These are phyloP conservation scores for Beauveria sp. DNA, from an alignment of 2,329 filamentous ascomycete species.

Conservation along the genomic window DNA sequence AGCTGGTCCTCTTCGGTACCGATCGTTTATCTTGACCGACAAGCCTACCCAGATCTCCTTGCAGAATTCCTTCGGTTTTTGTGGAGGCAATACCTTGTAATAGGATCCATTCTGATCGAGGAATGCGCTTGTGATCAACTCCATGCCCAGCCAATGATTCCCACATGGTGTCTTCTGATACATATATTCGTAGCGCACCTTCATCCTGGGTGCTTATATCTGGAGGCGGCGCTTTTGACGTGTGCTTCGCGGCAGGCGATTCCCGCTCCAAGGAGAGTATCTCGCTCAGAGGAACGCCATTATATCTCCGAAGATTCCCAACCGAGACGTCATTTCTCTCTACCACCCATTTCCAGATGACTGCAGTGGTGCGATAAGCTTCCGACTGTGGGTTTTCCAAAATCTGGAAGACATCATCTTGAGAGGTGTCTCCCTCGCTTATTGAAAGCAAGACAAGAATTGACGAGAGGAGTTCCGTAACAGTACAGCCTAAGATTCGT, in stretches of 20 bases:
- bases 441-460: constrained; percentile 18
- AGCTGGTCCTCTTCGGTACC: constrained; percentile 53
- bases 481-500: constrained; percentile 21
- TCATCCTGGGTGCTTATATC: background rate
- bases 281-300: constrained; percentile 31
- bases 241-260: background rate
- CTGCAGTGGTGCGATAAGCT: constrained; percentile 21
- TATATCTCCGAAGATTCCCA: constrained; percentile 24
- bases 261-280: constrained; percentile 18
- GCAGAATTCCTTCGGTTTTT: constrained; percentile 47
- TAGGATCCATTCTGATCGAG: constrained; percentile 51
- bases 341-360: constrained; percentile 30
- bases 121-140: constrained; percentile 50
- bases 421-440: constrained; percentile 8
- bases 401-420: constrained; percentile 14
- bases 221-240: background rate
- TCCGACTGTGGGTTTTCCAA: constrained; percentile 10
- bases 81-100: constrained; percentile 50
- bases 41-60: constrained; percentile 50
- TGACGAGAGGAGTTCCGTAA: constrained; percentile 24
- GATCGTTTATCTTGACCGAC: constrained; percentile 57
- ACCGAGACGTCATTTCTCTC: constrained; percentile 28
- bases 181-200: constrained; percentile 30
- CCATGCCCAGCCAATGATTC: constrained; percentile 51
- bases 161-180: constrained; percentile 51